Evolutionary conservation across 257 asterid genomes (phyloP).

Genomic region (Verbena officinalis): DNA sequence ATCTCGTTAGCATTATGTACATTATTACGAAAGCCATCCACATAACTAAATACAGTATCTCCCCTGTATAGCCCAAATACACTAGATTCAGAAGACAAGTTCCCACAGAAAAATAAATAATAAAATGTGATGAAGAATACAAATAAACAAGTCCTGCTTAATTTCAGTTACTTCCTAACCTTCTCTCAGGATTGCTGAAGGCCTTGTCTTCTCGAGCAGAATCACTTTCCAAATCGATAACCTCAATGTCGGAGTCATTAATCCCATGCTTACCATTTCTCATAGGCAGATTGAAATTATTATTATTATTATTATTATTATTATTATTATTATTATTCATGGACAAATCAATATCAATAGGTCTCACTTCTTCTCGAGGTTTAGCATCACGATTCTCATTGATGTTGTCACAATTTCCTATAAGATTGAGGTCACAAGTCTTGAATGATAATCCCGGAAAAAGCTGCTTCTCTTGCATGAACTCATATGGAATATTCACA

Average conservation of each 20-base stretch:
- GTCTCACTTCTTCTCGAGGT: constrained; percentile 42
- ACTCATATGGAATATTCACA: constrained; percentile 49
- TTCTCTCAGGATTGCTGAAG: constrained; percentile 53
- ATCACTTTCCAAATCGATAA: constrained; percentile 93
- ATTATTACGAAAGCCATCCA: constrained; percentile 66
- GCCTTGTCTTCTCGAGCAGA: constrained; percentile 59
- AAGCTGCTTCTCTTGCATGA: constrained; percentile 63
- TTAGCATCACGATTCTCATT: constrained; percentile 53
- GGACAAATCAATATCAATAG: constrained; percentile 75
- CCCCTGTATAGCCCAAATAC: constrained; percentile 46
- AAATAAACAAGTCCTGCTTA: not conserved
- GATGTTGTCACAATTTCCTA: constrained; percentile 66
- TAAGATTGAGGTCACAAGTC: constrained; percentile 85
- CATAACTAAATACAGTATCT: constrained; percentile 59
- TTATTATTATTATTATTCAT: constrained; percentile 35
- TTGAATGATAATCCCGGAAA: constrained; percentile 78
- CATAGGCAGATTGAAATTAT: constrained; percentile 37
- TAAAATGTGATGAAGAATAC: constrained; percentile 11
- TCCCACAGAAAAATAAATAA: constrained; percentile 22
- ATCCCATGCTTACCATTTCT: constrained; percentile 47
- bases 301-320: constrained; percentile 19
- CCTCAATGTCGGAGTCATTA: constrained; percentile 64
- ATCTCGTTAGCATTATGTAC: constrained; percentile 55
- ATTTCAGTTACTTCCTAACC: constrained; percentile 45
- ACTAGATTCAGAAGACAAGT: constrained; percentile 1